phyloP scores from a whole-genome alignment of 1,139 yeast species.

The Scheffersomyces segobiensis region DNA sequence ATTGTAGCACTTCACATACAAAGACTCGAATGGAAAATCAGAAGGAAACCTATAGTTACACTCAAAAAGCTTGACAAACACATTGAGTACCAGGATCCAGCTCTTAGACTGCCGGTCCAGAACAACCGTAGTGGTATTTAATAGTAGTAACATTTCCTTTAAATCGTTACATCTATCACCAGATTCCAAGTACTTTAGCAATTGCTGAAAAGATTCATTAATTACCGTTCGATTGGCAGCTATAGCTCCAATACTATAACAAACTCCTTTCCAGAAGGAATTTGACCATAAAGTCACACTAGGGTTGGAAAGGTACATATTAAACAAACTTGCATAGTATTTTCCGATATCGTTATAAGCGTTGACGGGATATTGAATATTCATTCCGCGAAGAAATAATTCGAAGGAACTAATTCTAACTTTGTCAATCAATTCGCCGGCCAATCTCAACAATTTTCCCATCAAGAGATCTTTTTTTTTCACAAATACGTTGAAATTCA shows the following conservation, averaged over 20 bases:
- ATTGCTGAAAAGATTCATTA: conserved; percentile 42
- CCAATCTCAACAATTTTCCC: conserved; percentile 49
- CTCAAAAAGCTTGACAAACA: conserved; percentile 43
- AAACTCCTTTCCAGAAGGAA: conserved; percentile 56
- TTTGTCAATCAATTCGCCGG: conserved; percentile 47
- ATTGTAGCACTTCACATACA: conserved; percentile 57
- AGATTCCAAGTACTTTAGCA: conserved; percentile 35
- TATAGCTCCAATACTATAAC: conserved; percentile 60
- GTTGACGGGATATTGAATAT: conserved; percentile 4
- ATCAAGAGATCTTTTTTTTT: conserved; percentile 13
- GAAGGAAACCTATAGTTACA: conserved; percentile 30
- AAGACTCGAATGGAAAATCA: conserved; percentile 35
- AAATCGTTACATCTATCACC: conserved; percentile 4
- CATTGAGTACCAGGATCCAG: conserved; percentile 24
- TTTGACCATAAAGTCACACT: not conserved
- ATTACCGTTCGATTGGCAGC: conserved; percentile 54
- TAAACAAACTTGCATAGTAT: not conserved
- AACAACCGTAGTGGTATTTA: conserved; percentile 16
- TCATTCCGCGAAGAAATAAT: conserved; percentile 8
- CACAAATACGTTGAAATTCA: conserved; percentile 21
- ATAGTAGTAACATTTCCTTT: conserved; percentile 11
- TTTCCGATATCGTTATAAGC: conserved; percentile 6
- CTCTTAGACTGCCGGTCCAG: conserved; percentile 21
- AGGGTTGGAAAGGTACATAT: not conserved
- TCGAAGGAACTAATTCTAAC: conserved; percentile 28